phyloP scores from a whole-genome alignment of 257 asterid species.

The Lithospermum erythrorhizon region DNA sequence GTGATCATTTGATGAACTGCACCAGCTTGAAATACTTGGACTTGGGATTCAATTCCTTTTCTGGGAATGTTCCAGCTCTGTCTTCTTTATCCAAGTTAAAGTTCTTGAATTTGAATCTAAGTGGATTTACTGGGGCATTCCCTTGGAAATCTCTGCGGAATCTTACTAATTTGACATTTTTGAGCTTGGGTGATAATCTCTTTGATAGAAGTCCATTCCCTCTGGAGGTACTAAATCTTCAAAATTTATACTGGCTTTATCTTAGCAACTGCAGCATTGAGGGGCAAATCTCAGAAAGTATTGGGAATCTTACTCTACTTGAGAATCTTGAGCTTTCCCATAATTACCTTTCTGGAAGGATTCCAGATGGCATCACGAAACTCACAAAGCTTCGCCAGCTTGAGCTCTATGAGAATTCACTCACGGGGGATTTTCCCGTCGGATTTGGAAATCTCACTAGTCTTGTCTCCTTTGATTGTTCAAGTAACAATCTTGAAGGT shows the following conservation, averaged over 20 bases:
- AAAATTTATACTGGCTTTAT: slow-evolving; percentile 30
- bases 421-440: slow-evolving; percentile 26
- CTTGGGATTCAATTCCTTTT: slow-evolving; percentile 26
- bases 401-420: slow-evolving; percentile 26
- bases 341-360: slow-evolving; percentile 20
- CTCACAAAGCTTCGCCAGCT: slow-evolving; percentile 25
- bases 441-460: slow-evolving; percentile 27
- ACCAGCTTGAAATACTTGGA: slow-evolving; percentile 25
- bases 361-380: slow-evolving; percentile 30
- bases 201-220: slow-evolving; percentile 28
- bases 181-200: slow-evolving; percentile 32
- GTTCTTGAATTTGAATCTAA: slow-evolving; percentile 19
- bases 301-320: slow-evolving; percentile 38
- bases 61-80: slow-evolving; percentile 25
- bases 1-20: slow-evolving; percentile 22
- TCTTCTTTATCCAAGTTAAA: slow-evolving; percentile 19
- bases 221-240: slow-evolving; percentile 21
- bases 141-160: slow-evolving; percentile 35
- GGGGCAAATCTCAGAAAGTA: slow-evolving; percentile 30
- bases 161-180: slow-evolving; percentile 20
- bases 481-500: slow-evolving; percentile 25
- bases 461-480: slow-evolving; percentile 24
- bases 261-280: slow-evolving; percentile 28
- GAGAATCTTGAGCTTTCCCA: slow-evolving; percentile 29
- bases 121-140: slow-evolving; percentile 30